These are phyloP conservation scores for Monascus ruber DNA, from an alignment of 2,329 filamentous ascomycete genomes.

Conservation along the genomic window DNA sequence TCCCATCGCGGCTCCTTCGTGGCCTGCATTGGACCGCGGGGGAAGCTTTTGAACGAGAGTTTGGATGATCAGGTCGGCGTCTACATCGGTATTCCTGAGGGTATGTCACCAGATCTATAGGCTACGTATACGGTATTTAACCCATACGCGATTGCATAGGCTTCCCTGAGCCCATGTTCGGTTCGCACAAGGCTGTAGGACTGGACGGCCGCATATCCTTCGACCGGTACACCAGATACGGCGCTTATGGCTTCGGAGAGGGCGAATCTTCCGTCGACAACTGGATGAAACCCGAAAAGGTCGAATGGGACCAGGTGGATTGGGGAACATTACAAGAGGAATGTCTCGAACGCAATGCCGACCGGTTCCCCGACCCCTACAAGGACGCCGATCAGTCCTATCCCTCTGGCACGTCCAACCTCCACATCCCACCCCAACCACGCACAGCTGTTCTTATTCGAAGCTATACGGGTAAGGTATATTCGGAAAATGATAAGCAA, in stretches of 20 bases:
- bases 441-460: constrained; percentile 71
- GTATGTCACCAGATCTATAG: neutral
- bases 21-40: constrained; percentile 52
- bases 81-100: constrained; percentile 29
- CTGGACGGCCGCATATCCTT: constrained; percentile 54
- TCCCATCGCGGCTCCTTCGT: constrained; percentile 48
- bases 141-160: constrained; percentile 7
- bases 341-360: constrained; percentile 54
- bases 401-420: constrained; percentile 1
- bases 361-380: constrained; percentile 42
- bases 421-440: constrained; percentile 26
- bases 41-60: constrained; percentile 40
- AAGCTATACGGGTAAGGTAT: constrained; percentile 72
- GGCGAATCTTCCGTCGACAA: constrained; percentile 8
- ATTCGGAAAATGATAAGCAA: constrained; percentile 67
- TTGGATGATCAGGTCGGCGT: constrained; percentile 54
- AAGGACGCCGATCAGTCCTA: constrained; percentile 4
- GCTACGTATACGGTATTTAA: no score
- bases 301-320: constrained; percentile 49
- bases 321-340: constrained; percentile 60
- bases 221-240: constrained; percentile 56
- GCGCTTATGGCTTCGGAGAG: constrained; percentile 35
- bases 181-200: constrained; percentile 48
- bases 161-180: constrained; percentile 51
- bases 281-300: constrained; percentile 11